Conservation (phyloP, 2,329 filamentous ascomycete species). For the Colletotrichum eremochloae region DNA sequence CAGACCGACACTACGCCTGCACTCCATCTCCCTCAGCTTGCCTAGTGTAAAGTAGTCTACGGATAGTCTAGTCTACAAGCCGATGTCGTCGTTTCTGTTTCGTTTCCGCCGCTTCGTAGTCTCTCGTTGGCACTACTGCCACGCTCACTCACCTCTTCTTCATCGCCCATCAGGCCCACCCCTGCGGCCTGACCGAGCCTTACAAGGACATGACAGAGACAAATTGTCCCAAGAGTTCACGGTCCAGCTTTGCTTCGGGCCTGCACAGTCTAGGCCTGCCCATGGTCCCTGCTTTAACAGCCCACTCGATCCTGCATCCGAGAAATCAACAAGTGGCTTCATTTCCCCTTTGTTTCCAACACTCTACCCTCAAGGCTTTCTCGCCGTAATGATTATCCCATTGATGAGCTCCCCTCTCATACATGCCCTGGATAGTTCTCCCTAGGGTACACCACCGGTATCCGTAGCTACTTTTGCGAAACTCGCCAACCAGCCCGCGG, state of each 20-base stretch:
- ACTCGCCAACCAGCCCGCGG: conserved; percentile 25
- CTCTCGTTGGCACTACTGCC: conserved; percentile 17
- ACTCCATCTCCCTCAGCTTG: conserved; percentile 7
- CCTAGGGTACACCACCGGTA: neutral
- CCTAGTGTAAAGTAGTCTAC: neutral
- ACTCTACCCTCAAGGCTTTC: conserved; percentile 3
- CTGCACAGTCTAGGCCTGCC: conserved; percentile 29
- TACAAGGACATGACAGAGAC: conserved; percentile 38
- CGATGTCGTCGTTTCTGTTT: conserved; percentile 29
- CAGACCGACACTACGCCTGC: conserved; percentile 3
- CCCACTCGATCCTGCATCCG: conserved; percentile 24
- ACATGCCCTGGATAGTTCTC: neutral
- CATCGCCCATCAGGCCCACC: conserved; percentile 20
- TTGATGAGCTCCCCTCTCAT: neutral
- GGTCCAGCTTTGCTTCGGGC: conserved; percentile 13
- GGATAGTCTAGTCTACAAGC: neutral
- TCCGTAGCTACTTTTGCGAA: neutral
- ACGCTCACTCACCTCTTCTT: conserved; percentile 3
- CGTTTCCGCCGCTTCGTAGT: conserved; percentile 31
- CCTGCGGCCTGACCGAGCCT: conserved; percentile 36
- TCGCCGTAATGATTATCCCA: neutral
- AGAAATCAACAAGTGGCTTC: conserved; percentile 7
- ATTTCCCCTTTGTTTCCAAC: conserved; percentile 20
- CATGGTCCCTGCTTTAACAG: conserved; percentile 27
- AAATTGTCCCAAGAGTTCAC: conserved; percentile 35